Evolutionary conservation across 352 stramenopile species (phyloP).

Genomic region (Globisporangium alternatum): DNA sequence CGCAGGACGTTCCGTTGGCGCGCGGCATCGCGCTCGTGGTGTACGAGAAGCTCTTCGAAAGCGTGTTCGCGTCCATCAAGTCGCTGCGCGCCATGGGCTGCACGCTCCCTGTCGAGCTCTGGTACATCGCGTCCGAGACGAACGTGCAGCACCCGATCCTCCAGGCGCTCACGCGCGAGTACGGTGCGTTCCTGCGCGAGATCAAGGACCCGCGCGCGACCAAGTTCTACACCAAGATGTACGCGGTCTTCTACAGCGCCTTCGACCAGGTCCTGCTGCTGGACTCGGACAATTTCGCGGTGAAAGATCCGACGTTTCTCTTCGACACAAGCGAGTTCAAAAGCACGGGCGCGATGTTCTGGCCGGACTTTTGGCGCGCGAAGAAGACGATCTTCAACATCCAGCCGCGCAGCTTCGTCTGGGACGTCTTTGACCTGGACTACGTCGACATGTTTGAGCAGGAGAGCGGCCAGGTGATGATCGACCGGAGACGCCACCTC

Average conservation of each 20-base stretch:
- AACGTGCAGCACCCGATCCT: conserved; percentile 47
- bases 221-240: conserved; percentile 71
- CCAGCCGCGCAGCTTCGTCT: conserved; percentile 56
- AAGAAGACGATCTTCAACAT: conserved; percentile 80
- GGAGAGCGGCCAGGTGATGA: conserved; percentile 70
- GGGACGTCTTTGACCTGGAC: conserved; percentile 57
- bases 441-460: conserved; percentile 78
- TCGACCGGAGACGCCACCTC: conserved; percentile 45
- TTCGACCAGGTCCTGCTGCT: conserved; percentile 78
- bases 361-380: conserved; percentile 74
- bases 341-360: conserved; percentile 60
- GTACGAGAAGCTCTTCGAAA: conserved; percentile 47
- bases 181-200: conserved; percentile 57
- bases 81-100: conserved; percentile 38
- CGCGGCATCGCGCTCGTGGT: conserved; percentile 55
- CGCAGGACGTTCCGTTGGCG: conserved; percentile 23
- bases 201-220: conserved; percentile 50
- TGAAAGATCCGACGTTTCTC: conserved; percentile 59
- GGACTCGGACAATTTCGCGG: conserved; percentile 75
- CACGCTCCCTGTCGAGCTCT: conserved; percentile 64
- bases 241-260: conserved; percentile 68
- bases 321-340: conserved; percentile 53
- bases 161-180: conserved; percentile 25
- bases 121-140: conserved; percentile 53
- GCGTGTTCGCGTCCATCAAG: conserved; percentile 48